Evolutionary conservation across 2,329 filamentous ascomycete species (phyloP).

Genomic region (Exophiala viscosa): DNA sequence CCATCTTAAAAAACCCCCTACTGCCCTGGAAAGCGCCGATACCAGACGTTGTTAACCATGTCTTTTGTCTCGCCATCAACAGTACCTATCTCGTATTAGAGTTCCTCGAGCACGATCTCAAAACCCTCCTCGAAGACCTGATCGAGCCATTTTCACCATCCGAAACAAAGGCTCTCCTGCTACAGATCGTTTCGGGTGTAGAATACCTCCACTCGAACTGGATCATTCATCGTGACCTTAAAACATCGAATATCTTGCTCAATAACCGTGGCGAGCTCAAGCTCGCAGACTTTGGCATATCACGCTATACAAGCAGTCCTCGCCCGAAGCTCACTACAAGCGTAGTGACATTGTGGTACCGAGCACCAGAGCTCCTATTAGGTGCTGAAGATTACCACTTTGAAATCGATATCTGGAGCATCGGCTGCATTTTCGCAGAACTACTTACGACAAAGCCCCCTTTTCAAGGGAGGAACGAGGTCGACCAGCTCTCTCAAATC

Average conservation of each 20-base stretch:
- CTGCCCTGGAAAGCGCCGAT: conserved; percentile 38
- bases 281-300: conserved; percentile 98
- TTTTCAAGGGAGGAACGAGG: conserved; percentile 85
- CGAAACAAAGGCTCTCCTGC: conserved; percentile 84
- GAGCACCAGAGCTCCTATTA: conserved; percentile 82
- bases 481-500: conserved; percentile 81
- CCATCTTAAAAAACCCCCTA: conserved; percentile 5
- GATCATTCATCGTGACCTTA: conserved; percentile 91
- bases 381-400: conserved; percentile 71
- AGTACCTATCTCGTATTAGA: conserved; percentile 94
- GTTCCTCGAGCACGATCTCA: conserved; percentile 95
- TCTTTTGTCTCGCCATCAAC: conserved; percentile 32
- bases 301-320: conserved; percentile 79
- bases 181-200: conserved; percentile 76
- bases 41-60: conserved; percentile 35
- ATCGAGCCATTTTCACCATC: conserved; percentile 86
- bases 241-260: conserved; percentile 89
- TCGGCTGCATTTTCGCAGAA: conserved; percentile 94
- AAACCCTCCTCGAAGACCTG: conserved; percentile 90
- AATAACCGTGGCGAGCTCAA: conserved; percentile 94
- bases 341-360: conserved; percentile 97
- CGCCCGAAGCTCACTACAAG: conserved; percentile 76
- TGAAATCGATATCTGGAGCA: conserved; percentile 89
- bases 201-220: conserved; percentile 82
- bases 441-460: conserved; percentile 78